Conservation (phyloP, 768 basidiomycete genomes). For the Chalciporus chontae region DNA sequence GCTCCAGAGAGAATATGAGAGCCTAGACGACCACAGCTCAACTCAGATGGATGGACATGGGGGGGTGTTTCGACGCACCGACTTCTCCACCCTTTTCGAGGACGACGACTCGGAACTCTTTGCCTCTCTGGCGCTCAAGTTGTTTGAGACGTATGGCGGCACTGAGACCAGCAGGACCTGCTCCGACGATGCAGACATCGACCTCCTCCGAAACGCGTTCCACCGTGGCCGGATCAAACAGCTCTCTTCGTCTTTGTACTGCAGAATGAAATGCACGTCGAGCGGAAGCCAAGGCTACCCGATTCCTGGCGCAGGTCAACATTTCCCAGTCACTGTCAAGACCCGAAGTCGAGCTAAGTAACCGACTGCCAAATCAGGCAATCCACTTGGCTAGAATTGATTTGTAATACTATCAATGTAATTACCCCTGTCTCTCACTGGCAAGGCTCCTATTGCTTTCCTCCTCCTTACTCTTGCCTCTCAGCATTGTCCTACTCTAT, state of each 20-base stretch:
- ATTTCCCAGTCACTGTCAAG: too few species aligned
- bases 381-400: too few species aligned
- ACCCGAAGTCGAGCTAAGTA: too few species aligned
- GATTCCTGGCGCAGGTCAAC: conserved; percentile 7
- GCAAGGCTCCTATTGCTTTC: too few species aligned
- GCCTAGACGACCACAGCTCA: conserved; percentile 44
- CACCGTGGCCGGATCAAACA: conserved; percentile 56
- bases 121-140: too few species aligned
- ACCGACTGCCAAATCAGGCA: too few species aligned
- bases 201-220: conserved; percentile 89
- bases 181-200: conserved; percentile 97
- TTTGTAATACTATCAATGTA: too few species aligned
- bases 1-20: conserved; percentile 95
- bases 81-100: conserved; percentile 94
- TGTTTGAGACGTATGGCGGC: too few species aligned
- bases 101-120: conserved; percentile 86
- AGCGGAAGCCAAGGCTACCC: neutral
- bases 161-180: too few species aligned
- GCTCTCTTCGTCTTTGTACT: conserved; percentile 24
- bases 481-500: too few species aligned
- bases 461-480: too few species aligned
- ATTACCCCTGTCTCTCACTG: too few species aligned
- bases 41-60: neutral
- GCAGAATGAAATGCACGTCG: conserved; percentile 19
- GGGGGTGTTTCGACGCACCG: conserved; percentile 52